Conservation (phyloP, 192 early-diverging fungal species). For the Powellomyces hirtus region DNA sequence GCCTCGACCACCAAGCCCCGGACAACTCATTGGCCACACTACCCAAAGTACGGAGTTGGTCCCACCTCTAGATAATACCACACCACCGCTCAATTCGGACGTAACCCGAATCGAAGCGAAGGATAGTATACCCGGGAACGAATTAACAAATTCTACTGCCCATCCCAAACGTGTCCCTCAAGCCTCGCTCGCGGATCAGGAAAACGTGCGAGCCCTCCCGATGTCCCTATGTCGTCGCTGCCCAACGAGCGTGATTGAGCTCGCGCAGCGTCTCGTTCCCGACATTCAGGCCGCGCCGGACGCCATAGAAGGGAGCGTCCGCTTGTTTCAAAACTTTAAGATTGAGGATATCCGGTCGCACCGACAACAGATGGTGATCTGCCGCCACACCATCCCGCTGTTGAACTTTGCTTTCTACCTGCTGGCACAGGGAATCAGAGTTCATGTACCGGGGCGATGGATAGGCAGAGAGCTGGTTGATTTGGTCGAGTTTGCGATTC, state of each 20-base stretch:
- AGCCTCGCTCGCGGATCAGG: background rate
- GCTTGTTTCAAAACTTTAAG: too few relatives aligned
- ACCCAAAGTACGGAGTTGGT: background rate
- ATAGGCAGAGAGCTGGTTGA: slow-evolving; percentile 14
- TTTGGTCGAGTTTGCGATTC: slow-evolving; percentile 11
- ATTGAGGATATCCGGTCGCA: background rate
- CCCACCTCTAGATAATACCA: background rate
- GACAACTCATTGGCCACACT: too few relatives aligned
- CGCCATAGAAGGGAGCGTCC: background rate
- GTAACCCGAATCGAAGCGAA: background rate
- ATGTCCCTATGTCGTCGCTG: slow-evolving; percentile 23
- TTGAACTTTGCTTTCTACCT: slow-evolving; percentile 27
- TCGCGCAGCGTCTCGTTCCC: slow-evolving; percentile 17
- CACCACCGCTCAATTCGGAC: background rate
- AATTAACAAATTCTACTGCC: too few relatives aligned
- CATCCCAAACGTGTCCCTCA: too few relatives aligned
- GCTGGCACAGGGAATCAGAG: slow-evolving; percentile 7
- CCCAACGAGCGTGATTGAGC: slow-evolving; percentile 9
- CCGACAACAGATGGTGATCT: slow-evolving; percentile 22
- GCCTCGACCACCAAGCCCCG: too few relatives aligned
- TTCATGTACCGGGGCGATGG: slow-evolving; percentile 14
- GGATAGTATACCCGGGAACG: background rate
- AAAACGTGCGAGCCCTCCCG: slow-evolving; percentile 10
- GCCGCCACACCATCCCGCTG: background rate
- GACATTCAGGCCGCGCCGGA: background rate